Percentiles rank a stretch among this genome's conserved stretches.
These are phyloP conservation scores for Singerocomus inundabilis DNA, from an alignment of 1,284 basidiomycete species.

Conservation along the genomic window DNA sequence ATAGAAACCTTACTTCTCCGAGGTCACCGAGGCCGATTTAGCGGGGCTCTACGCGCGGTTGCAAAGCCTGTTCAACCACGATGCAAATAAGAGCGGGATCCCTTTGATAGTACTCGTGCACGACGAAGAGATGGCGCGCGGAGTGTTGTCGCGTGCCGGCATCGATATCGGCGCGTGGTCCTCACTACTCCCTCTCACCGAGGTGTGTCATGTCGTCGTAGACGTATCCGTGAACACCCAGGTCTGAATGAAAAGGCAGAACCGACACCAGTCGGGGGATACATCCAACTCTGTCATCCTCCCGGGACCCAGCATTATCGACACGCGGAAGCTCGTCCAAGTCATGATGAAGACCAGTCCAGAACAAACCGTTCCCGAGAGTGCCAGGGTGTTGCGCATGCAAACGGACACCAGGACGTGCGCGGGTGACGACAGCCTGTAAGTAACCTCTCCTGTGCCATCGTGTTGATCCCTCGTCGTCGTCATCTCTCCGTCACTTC, in stretches of 20 bases:
- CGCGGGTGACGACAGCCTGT: slow-evolving; percentile 36
- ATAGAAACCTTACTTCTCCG: slow-evolving; percentile 21
- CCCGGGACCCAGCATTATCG: slow-evolving; percentile 20
- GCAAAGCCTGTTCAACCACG: slow-evolving; percentile 22
- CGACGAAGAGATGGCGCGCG: slow-evolving; percentile 33
- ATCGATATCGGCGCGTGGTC: slow-evolving; percentile 20
- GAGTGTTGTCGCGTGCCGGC: slow-evolving; percentile 23
- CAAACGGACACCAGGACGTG: slow-evolving; percentile 28
- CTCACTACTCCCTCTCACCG: slow-evolving; percentile 19
- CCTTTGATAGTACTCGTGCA: slow-evolving; percentile 33
- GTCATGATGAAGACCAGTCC: slow-evolving; percentile 27
- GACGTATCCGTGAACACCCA: not conserved
- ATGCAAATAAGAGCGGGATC: slow-evolving; percentile 14
- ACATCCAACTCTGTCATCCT: not conserved
- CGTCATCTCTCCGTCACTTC: not conserved
- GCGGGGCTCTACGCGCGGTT: slow-evolving; percentile 19
- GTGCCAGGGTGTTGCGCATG: slow-evolving; percentile 27
- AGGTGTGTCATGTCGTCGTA: slow-evolving; percentile 2
- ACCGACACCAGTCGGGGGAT: not conserved
- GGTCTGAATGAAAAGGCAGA: slow-evolving; percentile 8
- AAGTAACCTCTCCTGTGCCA: slow-evolving; percentile 1
- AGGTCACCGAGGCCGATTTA: slow-evolving; percentile 14
- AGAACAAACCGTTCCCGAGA: slow-evolving; percentile 25
- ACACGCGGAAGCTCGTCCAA: slow-evolving; percentile 27
- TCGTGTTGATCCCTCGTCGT: not conserved